Evolutionary conservation across 2,329 filamentous ascomycete species (phyloP), one percentile per base, ranked within the genome.

Genomic region (Fusarium goolgardi): DNA sequence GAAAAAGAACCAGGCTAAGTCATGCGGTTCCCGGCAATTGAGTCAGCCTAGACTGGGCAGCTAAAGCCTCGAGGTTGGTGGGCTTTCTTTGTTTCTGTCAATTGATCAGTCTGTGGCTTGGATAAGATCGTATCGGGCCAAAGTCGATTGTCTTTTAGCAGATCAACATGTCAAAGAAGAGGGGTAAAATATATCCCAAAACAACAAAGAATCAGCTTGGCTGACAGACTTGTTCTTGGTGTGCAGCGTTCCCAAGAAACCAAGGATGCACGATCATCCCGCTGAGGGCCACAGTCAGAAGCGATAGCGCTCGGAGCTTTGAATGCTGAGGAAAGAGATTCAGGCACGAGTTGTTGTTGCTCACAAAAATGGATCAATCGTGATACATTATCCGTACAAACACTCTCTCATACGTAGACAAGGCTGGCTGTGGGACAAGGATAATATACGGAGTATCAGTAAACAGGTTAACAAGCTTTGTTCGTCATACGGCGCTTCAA

Each of bases 1-100:
- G 71, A 23, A 39, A 44, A 39, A 18, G n/a, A 21, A 51, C 47
- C 35, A 40, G 47, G 13, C 35, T 51, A 21, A 39, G 49, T 44
- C 40, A 59, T 66, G 59, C 54, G 41, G 37, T 50, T 61, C 54
- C 43, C 71, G 70, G 70, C 70, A 73, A 61, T 73, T 58, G 58
- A 43, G n/a, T 23, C 29, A 56, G 67, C 44, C n/a, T 39, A 39
- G 35, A 39, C 35, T 39, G 35, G 7, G 7, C 8, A 39, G 25
- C 18, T 27, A 45, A 34, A 50, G 18, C 47, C 47, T 40, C 23
- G 55, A 62, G 59, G 54, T 62, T 62, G 53, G 54, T 62, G 56
- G 53, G 32, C 37, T 43, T 47, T 18, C 34, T 58, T 55, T 51
- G 31, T 51, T 31, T 47, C 31, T 52, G 49, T 69, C 53, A 43